phyloP scores from a whole-genome alignment of 768 basidiomycete species.

The Boletus rex-veris region DNA sequence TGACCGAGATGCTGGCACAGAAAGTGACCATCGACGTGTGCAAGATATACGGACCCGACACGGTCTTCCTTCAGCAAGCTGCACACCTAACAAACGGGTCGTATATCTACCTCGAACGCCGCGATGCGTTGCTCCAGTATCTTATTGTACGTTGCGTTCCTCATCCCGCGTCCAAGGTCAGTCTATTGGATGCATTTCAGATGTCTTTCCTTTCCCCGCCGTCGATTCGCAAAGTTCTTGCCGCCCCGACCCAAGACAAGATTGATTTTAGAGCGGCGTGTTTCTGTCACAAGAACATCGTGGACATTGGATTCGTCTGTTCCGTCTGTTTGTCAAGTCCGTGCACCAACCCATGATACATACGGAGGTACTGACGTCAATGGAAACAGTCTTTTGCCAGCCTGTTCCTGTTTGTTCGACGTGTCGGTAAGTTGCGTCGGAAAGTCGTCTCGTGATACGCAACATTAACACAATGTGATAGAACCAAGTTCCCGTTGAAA shows the following conservation, averaged over 20 bases:
- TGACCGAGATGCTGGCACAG: constrained; percentile 43
- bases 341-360: constrained; percentile 27
- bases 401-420: constrained; percentile 93
- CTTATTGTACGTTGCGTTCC: constrained; percentile 54
- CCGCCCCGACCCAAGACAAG: constrained; percentile 89
- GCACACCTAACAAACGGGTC: constrained; percentile 93
- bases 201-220: constrained; percentile 79
- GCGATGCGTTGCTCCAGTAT: constrained; percentile 89
- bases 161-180: neutral
- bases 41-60: constrained; percentile 84
- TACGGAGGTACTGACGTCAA: constrained; percentile 7
- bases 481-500: constrained; percentile 94
- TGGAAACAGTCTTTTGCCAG: constrained; percentile 77
- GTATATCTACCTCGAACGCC: constrained; percentile 79
- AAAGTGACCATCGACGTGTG: constrained; percentile 97
- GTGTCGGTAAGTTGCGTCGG: constrained; percentile 64
- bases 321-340: constrained; percentile 96
- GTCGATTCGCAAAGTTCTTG: constrained; percentile 69
- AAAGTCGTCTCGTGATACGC: neutral
- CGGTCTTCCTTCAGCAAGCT: constrained; percentile 96
- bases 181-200: constrained; percentile 38
- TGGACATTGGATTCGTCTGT: constrained; percentile 96
- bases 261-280: constrained; percentile 97
- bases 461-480: constrained; percentile 29
- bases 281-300: constrained; percentile 96